Percentiles rank a stretch among this genome's conserved stretches.
These are phyloP conservation scores for Mycosarcoma mackinlayi DNA, from an alignment of 1,284 basidiomycete species.

Conservation along the genomic window DNA sequence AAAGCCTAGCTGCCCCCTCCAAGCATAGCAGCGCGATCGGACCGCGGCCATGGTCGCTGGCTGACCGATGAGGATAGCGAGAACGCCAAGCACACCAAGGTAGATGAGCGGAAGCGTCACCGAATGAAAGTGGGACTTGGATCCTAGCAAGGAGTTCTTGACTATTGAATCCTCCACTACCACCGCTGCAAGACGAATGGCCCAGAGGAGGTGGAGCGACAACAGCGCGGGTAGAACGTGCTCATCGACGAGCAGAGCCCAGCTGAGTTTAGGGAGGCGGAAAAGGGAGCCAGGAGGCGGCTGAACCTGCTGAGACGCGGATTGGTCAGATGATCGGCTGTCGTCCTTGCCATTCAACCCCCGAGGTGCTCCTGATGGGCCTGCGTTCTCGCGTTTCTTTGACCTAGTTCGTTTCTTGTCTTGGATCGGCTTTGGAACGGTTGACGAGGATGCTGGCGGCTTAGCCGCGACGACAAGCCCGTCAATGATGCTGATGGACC, in stretches of 20 bases:
- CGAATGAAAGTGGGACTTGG: conserved; percentile 33
- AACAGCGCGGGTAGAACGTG: conserved; percentile 44
- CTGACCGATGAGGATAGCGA: conserved; percentile 26
- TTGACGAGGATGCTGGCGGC: conserved; percentile 9
- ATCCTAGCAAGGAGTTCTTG: conserved; percentile 32
- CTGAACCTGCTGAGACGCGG: conserved; percentile 20
- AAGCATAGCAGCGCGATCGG: conserved; percentile 10
- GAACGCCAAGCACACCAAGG: conserved; percentile 18
- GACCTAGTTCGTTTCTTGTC: no score
- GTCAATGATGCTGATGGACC: conserved; percentile 43
- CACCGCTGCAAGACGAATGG: conserved; percentile 36
- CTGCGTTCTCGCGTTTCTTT: background rate
- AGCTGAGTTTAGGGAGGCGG: conserved; percentile 45
- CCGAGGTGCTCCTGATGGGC: conserved; percentile 27
- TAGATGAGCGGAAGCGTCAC: conserved; percentile 40
- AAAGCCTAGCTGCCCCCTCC: conserved; percentile 25
- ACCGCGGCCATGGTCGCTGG: conserved; percentile 14
- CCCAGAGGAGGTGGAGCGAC: conserved; percentile 45
- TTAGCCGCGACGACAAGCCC: conserved; percentile 40
- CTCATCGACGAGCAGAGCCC: conserved; percentile 38
- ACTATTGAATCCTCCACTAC: conserved; percentile 45
- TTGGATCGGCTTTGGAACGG: background rate
- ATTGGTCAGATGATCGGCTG: background rate
- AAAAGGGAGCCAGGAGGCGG: conserved; percentile 47
- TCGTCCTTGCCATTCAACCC: background rate